Evolutionary conservation across 2,329 filamentous ascomycete genomes (phyloP), one percentile per base, ranked within the genome.

Genomic region (Aspergillus quadrilineatus): DNA sequence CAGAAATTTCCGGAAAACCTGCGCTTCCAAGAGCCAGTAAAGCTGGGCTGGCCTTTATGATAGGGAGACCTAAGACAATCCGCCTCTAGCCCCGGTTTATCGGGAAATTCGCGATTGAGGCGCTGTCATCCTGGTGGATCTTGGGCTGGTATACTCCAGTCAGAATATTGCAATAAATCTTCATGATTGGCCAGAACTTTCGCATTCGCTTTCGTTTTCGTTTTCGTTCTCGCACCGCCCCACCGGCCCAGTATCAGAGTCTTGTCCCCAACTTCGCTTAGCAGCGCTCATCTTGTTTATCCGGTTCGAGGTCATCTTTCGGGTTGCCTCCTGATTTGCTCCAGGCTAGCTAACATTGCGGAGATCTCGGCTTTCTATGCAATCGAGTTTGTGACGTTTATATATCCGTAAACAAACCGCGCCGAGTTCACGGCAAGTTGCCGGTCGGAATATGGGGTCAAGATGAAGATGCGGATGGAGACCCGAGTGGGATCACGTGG

Each of bases 191-290:
- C 15, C 28, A 51, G 51, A 8, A 58, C 61, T 32, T 29, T 65
- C 64, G 65, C 58, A 60, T 44, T 68, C 63, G 63, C 55, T 61
- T 34, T 69, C 69, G 66, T 50, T 64, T 29, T 69, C 69, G 66
- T 54, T 55, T 39, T 65, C 63, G 61, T 55, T 56, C 46, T 58
- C 63, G 61, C 57, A 50, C 56, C 12, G 60, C 45, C 51, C 63
- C 66, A 61, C 62, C 39, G 39, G 44, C 29, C 52, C 36, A 48
- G 12, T 26, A 49, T 55, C 46, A 43, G 39, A 48, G 34, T 34
- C 45, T 49, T 44, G 32, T 46, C 34, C 15, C 29, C 6, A 15
- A 8, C n/a, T 36, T 36, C 30, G 29, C 44, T 47, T 44, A 44
- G 41, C 5, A 12, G 22, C 8, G 6, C 2, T 28, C 41, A 28